Percentiles rank a stretch among this genome's conserved stretches.
phyloP scores from a whole-genome alignment of 768 basidiomycete genomes.

The Galerina marginata region DNA sequence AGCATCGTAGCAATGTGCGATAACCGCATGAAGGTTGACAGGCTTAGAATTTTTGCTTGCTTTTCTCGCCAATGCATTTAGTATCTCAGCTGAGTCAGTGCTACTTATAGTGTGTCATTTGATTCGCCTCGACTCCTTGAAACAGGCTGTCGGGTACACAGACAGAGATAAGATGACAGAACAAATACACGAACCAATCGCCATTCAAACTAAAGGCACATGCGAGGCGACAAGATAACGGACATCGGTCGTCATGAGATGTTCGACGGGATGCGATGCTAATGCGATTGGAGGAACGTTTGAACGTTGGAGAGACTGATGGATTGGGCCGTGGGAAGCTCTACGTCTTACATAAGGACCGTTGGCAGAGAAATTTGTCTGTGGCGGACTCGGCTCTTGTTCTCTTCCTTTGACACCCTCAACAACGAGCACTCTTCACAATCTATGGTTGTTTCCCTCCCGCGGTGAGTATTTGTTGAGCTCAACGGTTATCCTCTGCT shows the following conservation, averaged over 20 bases:
- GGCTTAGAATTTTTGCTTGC: neutral
- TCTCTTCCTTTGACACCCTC: conserved; percentile 28
- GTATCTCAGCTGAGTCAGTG: too few relatives aligned
- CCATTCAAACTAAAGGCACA: neutral
- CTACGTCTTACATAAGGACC: conserved; percentile 18
- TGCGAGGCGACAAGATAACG: neutral
- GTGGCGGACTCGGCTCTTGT: conserved; percentile 19
- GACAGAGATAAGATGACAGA: too few relatives aligned
- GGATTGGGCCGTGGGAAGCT: conserved; percentile 17
- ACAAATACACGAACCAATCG: too few relatives aligned
- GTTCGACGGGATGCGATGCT: conserved; percentile 5
- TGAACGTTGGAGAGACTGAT: conserved; percentile 3
- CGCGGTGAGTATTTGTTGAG: conserved; percentile 30
- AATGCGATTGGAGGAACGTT: conserved; percentile 23
- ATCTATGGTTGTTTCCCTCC: conserved; percentile 61
- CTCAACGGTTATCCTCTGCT: conserved; percentile 13
- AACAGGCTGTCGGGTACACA: too few relatives aligned
- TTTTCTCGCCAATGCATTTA: too few relatives aligned
- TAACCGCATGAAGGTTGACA: neutral
- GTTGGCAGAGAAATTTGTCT: conserved; percentile 20
- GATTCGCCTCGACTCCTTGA: too few relatives aligned
- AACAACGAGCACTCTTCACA: conserved; percentile 30
- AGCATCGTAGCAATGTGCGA: neutral
- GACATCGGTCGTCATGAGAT: neutral
- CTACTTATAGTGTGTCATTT: too few relatives aligned